Conservation (phyloP, 495 filamentous ascomycete species). For the Stereocaulon alpinum region DNA sequence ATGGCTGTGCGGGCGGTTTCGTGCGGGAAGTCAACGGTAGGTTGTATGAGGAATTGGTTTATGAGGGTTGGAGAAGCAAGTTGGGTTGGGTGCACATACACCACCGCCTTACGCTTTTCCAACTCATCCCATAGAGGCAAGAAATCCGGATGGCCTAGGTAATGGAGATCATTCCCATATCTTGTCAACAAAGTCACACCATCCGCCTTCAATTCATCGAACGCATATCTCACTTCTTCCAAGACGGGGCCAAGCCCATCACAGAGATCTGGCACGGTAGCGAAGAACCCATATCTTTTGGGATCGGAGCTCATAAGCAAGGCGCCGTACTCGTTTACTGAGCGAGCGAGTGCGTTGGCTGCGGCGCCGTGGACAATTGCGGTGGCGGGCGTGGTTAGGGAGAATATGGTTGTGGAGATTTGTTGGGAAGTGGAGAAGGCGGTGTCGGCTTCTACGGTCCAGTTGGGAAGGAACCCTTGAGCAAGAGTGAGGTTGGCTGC, state of each 20-base stretch:
- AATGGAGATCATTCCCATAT: slow-evolving; percentile 35
- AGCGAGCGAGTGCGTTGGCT: not conserved
- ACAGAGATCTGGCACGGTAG: not conserved
- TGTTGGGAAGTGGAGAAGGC: not conserved
- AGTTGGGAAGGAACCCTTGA: not conserved
- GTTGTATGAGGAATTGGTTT: slow-evolving; percentile 34
- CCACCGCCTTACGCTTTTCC: slow-evolving; percentile 33
- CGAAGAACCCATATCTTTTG: slow-evolving; percentile 1
- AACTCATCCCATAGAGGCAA: slow-evolving; percentile 39
- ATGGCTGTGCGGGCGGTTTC: slow-evolving; percentile 43
- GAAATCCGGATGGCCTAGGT: slow-evolving; percentile 39
- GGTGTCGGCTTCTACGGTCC: not conserved
- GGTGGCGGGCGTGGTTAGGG: not conserved
- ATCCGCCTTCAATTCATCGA: not conserved
- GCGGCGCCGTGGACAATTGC: not conserved
- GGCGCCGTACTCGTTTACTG: not conserved
- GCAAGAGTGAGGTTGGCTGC: not conserved
- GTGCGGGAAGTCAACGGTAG: slow-evolving; percentile 40
- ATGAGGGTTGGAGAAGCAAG: slow-evolving; percentile 29
- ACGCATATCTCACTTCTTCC: not conserved
- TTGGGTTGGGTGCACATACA: slow-evolving; percentile 45
- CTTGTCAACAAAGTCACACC: slow-evolving; percentile 4
- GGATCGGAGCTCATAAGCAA: not conserved
- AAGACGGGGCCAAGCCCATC: not conserved
- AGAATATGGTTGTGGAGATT: not conserved